Percentiles rank a stretch among this genome's conserved stretches.
Conservation (phyloP, 345 rosid species). For the Syzygium grande region DNA sequence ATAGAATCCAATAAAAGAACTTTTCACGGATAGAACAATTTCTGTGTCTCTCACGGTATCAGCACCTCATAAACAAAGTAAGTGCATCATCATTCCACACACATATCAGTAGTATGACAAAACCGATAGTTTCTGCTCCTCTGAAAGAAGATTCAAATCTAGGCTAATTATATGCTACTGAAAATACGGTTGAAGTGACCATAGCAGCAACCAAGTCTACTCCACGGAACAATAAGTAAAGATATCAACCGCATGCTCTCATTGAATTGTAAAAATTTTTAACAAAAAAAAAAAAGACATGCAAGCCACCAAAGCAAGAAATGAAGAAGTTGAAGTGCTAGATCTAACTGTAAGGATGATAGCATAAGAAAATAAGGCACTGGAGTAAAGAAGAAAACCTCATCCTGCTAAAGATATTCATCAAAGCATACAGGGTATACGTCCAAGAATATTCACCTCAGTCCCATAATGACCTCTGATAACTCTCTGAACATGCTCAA, state of each 20-base stretch:
- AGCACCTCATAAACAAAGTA: neutral
- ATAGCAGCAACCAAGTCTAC: neutral
- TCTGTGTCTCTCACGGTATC: neutral
- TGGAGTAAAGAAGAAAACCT: neutral
- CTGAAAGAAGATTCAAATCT: neutral
- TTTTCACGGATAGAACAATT: neutral
- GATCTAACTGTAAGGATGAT: neutral
- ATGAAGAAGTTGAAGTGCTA: neutral
- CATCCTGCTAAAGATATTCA: conserved; percentile 3
- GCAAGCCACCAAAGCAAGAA: neutral
- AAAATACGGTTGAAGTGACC: neutral
- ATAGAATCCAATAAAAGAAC: neutral
- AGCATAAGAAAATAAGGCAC: neutral
- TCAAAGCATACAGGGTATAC: neutral
- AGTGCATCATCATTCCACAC: neutral
- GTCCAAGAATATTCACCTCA: conserved; percentile 47
- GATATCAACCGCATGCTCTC: neutral
- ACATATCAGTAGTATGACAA: neutral
- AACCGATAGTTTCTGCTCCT: neutral
- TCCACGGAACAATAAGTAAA: neutral
- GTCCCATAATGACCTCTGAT: conserved; percentile 42
- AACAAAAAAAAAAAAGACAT: neutral
- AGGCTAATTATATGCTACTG: neutral
- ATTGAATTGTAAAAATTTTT: neutral
- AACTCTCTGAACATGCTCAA: conserved; percentile 43